These are phyloP conservation scores for Guadua angustifolia DNA, from an alignment of 176 grass and related monocot species.

Conservation along the genomic window DNA sequence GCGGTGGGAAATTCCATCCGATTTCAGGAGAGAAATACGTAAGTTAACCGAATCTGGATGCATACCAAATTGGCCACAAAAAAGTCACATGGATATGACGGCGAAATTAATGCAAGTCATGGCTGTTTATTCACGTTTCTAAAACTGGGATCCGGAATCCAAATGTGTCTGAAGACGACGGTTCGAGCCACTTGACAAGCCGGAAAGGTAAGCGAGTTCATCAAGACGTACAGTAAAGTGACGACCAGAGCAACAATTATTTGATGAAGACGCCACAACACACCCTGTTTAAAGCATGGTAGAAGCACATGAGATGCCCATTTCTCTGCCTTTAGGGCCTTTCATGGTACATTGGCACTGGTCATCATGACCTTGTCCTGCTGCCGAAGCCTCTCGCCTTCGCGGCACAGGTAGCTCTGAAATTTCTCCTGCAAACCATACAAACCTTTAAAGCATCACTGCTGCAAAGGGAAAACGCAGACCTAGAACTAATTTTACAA, in stretches of 20 bases:
- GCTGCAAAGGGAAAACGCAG: not conserved
- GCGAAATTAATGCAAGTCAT: not conserved
- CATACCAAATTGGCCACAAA: not conserved
- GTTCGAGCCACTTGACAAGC: not conserved
- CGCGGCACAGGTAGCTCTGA: constrained; percentile 29
- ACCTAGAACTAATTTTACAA: not conserved
- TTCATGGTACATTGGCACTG: constrained; percentile 15
- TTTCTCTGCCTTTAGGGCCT: not conserved
- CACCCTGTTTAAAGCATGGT: not conserved
- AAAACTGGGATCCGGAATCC: not conserved
- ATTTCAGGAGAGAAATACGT: not conserved
- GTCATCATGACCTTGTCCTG: constrained; percentile 52
- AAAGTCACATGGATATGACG: not conserved
- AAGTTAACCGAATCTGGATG: not conserved
- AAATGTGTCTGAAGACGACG: not conserved
- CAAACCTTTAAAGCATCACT: not conserved
- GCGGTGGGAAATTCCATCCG: constrained; percentile 13
- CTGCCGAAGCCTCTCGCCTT: constrained; percentile 54
- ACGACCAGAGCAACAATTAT: not conserved
- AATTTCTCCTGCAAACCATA: constrained; percentile 44
- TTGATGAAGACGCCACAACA: constrained; percentile 2
- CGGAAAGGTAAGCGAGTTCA: constrained; percentile 38
- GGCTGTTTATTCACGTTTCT: not conserved
- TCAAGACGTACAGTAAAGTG: not conserved
- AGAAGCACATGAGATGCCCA: not conserved